A percentile compares a stretch with the other conserved stretches of the same genome.
Evolutionary conservation across 1,284 basidiomycete genomes (phyloP).

Genomic region (Termitomyces sp.): DNA sequence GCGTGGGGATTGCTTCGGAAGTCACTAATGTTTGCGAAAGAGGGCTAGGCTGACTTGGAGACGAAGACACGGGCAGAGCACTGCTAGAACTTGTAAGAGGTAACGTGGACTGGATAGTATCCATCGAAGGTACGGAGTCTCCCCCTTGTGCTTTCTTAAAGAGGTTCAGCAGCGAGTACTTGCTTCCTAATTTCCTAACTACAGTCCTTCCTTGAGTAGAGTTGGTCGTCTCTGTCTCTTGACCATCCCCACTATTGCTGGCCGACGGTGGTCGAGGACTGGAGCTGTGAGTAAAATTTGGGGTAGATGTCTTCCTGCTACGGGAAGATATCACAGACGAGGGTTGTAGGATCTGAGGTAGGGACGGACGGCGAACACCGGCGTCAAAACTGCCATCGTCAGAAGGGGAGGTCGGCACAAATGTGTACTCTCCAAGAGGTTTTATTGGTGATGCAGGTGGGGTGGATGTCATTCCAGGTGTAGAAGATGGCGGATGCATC

Average conservation of each 20-base stretch:
- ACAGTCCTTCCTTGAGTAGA: slow-evolving; percentile 28
- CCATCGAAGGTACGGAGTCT: slow-evolving; percentile 19
- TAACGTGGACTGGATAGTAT: slow-evolving; percentile 15
- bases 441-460: slow-evolving; percentile 39
- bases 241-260: slow-evolving; percentile 46
- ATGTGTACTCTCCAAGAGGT: slow-evolving; percentile 36
- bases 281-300: slow-evolving; percentile 20
- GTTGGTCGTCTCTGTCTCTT: slow-evolving; percentile 26
- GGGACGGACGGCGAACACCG: slow-evolving; percentile 37
- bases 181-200: slow-evolving; percentile 41
- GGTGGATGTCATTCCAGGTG: slow-evolving; percentile 23
- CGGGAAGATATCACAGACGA: slow-evolving; percentile 22
- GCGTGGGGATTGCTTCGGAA: slow-evolving; percentile 18
- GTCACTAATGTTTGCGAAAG: slow-evolving; percentile 12
- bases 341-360: slow-evolving; percentile 37
- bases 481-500: slow-evolving; percentile 22
- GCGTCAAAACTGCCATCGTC: slow-evolving; percentile 28
- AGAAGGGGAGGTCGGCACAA: slow-evolving; percentile 26
- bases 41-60: slow-evolving; percentile 13
- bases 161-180: slow-evolving; percentile 53
- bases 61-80: slow-evolving; percentile 9
- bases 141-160: slow-evolving; percentile 52
- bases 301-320: slow-evolving; percentile 26
- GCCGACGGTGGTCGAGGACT: slow-evolving; percentile 53
- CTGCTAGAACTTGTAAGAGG: slow-evolving; percentile 12